phyloP scores from a whole-genome alignment of 1,284 basidiomycete genomes.

The Gymnopus androsaceus region DNA sequence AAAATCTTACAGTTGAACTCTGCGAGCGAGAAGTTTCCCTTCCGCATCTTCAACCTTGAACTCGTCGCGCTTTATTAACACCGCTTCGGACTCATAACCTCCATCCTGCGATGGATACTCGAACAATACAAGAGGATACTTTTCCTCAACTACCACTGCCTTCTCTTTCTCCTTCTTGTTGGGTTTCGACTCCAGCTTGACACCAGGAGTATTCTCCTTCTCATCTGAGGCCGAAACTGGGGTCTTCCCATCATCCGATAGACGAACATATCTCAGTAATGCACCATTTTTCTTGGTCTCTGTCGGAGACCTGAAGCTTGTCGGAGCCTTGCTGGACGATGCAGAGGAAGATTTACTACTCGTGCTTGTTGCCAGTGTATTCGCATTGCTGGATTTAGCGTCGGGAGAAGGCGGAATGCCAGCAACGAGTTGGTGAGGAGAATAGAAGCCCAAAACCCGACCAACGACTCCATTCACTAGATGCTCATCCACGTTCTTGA shows the following conservation, averaged over 20 bases:
- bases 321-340: slow-evolving; percentile 2
- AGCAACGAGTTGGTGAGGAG: slow-evolving; percentile 21
- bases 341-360: not conserved
- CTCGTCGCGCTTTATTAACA: slow-evolving; percentile 60
- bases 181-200: slow-evolving; percentile 7
- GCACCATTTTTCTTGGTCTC: slow-evolving; percentile 23
- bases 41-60: slow-evolving; percentile 72
- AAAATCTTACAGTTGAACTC: slow-evolving; percentile 40
- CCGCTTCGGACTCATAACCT: slow-evolving; percentile 39
- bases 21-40: slow-evolving; percentile 64
- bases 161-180: slow-evolving; percentile 10
- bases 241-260: slow-evolving; percentile 24
- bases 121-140: slow-evolving; percentile 56
- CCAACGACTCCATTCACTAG: slow-evolving; percentile 81
- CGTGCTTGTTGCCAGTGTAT: not conserved
- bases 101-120: slow-evolving; percentile 58
- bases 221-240: slow-evolving; percentile 29
- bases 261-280: slow-evolving; percentile 20
- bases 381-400: not conserved
- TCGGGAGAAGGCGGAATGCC: not conserved
- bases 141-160: slow-evolving; percentile 22
- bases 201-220: slow-evolving; percentile 10
- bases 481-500: slow-evolving; percentile 77
- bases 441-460: slow-evolving; percentile 56
- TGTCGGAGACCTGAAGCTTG: slow-evolving; percentile 10